Conservation (phyloP, 495 filamentous ascomycete species). For the Alectoria sarmentosa region DNA sequence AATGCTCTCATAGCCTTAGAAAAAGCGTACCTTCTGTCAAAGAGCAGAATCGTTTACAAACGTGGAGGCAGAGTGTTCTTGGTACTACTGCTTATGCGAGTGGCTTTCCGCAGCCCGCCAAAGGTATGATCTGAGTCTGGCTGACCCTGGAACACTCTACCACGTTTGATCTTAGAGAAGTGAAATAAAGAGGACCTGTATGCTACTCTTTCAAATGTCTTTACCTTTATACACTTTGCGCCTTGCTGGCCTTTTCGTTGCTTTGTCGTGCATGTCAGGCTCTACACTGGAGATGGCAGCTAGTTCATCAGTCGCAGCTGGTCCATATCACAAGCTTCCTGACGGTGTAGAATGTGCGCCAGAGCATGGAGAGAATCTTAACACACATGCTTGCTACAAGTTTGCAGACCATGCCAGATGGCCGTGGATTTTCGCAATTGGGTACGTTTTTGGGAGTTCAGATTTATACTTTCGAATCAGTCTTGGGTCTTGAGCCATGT, state of each 20-base stretch:
- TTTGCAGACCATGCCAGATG: not conserved
- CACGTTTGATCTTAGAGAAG: not conserved
- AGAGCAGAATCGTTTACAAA: not conserved
- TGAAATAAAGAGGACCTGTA: not conserved
- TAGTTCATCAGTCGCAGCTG: not conserved
- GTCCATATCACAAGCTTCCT: not conserved
- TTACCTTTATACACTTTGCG: not conserved
- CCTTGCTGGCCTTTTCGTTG: not conserved
- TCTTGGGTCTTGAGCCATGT: no score
- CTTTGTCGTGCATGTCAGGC: not conserved
- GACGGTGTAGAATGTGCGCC: constrained; percentile 1
- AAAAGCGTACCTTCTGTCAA: not conserved
- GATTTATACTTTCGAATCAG: no score
- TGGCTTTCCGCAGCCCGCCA: not conserved
- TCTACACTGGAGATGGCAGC: not conserved
- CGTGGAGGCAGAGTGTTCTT: not conserved
- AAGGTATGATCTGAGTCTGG: not conserved
- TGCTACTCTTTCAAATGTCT: not conserved
- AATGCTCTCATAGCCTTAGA: not conserved
- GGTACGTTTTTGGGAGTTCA: no score
- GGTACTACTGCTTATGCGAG: not conserved
- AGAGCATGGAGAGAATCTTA: not conserved
- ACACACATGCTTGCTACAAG: not conserved
- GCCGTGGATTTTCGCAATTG: not conserved
- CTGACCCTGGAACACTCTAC: not conserved